Conservation (phyloP, 306 rosid species). For the Acacia crassicarpa region DNA sequence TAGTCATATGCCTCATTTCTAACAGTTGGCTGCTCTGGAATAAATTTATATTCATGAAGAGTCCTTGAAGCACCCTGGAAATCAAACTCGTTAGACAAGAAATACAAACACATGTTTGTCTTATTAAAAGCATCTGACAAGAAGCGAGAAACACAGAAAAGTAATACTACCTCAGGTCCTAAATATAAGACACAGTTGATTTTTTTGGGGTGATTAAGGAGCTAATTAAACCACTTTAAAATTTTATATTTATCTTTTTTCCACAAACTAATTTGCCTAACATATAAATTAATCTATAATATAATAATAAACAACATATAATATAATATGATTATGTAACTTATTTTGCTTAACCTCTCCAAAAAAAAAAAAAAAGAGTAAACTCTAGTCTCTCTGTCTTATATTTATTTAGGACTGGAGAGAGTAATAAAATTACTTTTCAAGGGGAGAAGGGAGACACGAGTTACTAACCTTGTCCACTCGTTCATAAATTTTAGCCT, state of each 20-base stretch:
- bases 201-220: too few relatives aligned
- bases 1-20: constrained; percentile 43
- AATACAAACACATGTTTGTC: neutral
- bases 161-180: neutral
- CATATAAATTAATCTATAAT: too few relatives aligned
- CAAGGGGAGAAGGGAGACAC: neutral
- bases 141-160: neutral
- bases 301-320: too few relatives aligned
- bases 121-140: neutral
- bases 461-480: constrained; percentile 48
- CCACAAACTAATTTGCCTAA: too few relatives aligned
- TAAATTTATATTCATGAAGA: constrained; percentile 75
- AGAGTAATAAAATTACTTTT: neutral
- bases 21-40: constrained; percentile 76
- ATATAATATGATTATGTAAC: too few relatives aligned
- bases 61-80: constrained; percentile 60
- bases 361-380: too few relatives aligned
- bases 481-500: constrained; percentile 50
- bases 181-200: too few relatives aligned
- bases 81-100: constrained; percentile 23
- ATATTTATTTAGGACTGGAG: too few relatives aligned
- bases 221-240: too few relatives aligned
- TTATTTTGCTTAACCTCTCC: too few relatives aligned
- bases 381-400: too few relatives aligned
- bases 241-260: too few relatives aligned